These are phyloP conservation scores for Leptographium radiaticola DNA, from an alignment of 2,329 filamentous ascomycete genomes.

Conservation along the genomic window DNA sequence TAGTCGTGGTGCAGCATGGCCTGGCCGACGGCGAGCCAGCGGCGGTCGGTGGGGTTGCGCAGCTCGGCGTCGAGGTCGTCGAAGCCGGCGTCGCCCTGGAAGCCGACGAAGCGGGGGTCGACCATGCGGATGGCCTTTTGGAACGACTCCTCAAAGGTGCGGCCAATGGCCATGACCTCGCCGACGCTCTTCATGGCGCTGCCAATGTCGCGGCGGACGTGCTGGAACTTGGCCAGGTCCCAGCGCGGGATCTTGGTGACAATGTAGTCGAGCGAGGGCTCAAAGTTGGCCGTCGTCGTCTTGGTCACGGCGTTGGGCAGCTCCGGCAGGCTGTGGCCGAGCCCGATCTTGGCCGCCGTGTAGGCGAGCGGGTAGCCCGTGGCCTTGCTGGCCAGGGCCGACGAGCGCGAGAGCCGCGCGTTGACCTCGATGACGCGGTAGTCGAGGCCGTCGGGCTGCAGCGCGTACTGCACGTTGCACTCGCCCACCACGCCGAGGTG, in stretches of 20 bases:
- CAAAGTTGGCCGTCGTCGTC: slow-evolving; percentile 97
- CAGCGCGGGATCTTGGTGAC: slow-evolving; percentile 98
- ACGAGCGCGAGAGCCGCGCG: slow-evolving; percentile 93
- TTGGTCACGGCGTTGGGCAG: slow-evolving; percentile 96
- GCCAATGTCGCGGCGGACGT: slow-evolving; percentile 94
- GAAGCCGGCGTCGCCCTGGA: slow-evolving; percentile 81
- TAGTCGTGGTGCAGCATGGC: slow-evolving; percentile 97
- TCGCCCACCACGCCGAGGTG: slow-evolving; percentile 96
- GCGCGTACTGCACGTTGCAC: slow-evolving; percentile 96
- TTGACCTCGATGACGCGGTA: slow-evolving; percentile 99
- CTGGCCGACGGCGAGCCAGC: slow-evolving; percentile 95
- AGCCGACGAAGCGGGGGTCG: slow-evolving; percentile 80
- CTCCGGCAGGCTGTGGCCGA: slow-evolving; percentile 89
- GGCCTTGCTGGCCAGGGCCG: slow-evolving; percentile 91
- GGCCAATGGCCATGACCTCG: slow-evolving; percentile 97
- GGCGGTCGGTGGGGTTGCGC: slow-evolving; percentile 84
- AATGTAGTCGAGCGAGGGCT: slow-evolving; percentile 93
- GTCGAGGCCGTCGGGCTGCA: slow-evolving; percentile 92
- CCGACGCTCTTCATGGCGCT: slow-evolving; percentile 98
- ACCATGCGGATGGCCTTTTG: slow-evolving; percentile 98
- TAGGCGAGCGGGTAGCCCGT: slow-evolving; percentile 96
- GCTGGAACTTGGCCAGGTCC: slow-evolving; percentile 98
- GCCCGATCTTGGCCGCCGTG: slow-evolving; percentile 94
- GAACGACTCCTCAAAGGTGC: slow-evolving; percentile 97
- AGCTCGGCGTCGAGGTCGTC: slow-evolving; percentile 84